Conservation (phyloP, 305 asterid genomes). For the Solanum chacoense region DNA sequence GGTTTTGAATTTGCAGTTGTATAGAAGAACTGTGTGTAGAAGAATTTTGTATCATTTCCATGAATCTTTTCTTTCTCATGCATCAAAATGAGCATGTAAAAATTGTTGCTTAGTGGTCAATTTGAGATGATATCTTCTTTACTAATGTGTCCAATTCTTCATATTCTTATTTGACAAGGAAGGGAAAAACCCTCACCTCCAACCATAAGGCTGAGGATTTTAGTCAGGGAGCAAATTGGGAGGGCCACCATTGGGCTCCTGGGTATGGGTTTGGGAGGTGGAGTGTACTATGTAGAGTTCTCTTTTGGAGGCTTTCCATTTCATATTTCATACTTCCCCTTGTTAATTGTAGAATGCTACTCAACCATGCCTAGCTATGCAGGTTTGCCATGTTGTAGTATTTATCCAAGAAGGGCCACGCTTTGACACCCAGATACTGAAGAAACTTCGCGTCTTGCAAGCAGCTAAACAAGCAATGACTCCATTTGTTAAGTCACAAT, state of each 20-base stretch:
- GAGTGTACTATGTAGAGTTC: neutral
- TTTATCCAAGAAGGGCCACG: constrained; percentile 83
- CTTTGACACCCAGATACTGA: constrained; percentile 60
- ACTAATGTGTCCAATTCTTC: neutral
- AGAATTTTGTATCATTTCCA: neutral
- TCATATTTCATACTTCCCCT: neutral
- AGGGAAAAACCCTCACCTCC: neutral
- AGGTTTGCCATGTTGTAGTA: constrained; percentile 87
- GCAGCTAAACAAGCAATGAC: constrained; percentile 72
- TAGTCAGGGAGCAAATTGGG: neutral
- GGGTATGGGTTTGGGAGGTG: neutral
- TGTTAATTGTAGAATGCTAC: constrained; percentile 1
- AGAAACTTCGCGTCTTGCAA: constrained; percentile 69
- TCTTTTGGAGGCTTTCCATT: neutral
- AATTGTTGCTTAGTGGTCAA: neutral
- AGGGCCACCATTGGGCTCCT: neutral
- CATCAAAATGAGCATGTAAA: neutral
- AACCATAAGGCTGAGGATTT: neutral
- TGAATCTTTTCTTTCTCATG: neutral
- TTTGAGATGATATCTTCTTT: neutral
- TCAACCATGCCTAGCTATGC: constrained; percentile 58
- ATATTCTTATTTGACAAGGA: neutral
- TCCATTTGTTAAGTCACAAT: constrained; percentile 50
- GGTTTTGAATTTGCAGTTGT: neutral
- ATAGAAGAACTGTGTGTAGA: neutral